These are phyloP conservation scores for Aspergillus hancockii DNA, from an alignment of 495 filamentous ascomycete genomes.

Conservation along the genomic window DNA sequence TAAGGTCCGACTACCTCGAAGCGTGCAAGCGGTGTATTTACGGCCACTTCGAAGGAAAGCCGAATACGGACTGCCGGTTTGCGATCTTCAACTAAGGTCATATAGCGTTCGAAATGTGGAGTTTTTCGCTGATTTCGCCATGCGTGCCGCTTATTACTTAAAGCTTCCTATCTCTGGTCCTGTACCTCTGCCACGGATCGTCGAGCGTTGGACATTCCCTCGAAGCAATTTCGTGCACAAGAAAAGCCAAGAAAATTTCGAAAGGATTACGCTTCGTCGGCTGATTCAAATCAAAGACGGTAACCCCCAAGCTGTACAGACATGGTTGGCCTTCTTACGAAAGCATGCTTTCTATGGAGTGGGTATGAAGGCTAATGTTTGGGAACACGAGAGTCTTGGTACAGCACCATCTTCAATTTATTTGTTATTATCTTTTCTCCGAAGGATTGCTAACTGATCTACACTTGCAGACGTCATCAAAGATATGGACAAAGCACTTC, in stretches of 20 bases:
- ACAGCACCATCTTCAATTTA: conserved; percentile 12
- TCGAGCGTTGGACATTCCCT: conserved; percentile 93
- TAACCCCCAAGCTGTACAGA: conserved; percentile 79
- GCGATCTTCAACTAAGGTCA: conserved; percentile 89
- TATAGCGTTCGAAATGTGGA: conserved; percentile 89
- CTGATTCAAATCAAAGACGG: conserved; percentile 94
- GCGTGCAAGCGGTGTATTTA: conserved; percentile 82
- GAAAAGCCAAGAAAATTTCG: conserved; percentile 97
- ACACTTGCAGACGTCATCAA: conserved; percentile 58
- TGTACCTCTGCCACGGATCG: conserved; percentile 82
- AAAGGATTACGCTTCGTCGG: conserved; percentile 81
- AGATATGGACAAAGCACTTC: conserved; percentile 60
- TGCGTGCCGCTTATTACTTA: conserved; percentile 93
- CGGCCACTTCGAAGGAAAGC: conserved; percentile 76
- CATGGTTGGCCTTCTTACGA: conserved; percentile 88
- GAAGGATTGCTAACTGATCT: neutral
- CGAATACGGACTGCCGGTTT: conserved; percentile 75
- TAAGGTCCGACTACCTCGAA: conserved; percentile 63
- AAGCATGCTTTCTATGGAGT: conserved; percentile 92
- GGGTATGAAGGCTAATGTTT: conserved; percentile 98
- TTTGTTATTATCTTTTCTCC: neutral
- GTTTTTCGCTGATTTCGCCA: conserved; percentile 92
- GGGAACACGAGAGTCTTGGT: conserved; percentile 78
- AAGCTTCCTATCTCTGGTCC: conserved; percentile 84
- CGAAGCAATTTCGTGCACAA: conserved; percentile 89